These are phyloP conservation scores for Monosporozyma yasuniensis DNA, from an alignment of 805 yeast species.

Conservation along the genomic window DNA sequence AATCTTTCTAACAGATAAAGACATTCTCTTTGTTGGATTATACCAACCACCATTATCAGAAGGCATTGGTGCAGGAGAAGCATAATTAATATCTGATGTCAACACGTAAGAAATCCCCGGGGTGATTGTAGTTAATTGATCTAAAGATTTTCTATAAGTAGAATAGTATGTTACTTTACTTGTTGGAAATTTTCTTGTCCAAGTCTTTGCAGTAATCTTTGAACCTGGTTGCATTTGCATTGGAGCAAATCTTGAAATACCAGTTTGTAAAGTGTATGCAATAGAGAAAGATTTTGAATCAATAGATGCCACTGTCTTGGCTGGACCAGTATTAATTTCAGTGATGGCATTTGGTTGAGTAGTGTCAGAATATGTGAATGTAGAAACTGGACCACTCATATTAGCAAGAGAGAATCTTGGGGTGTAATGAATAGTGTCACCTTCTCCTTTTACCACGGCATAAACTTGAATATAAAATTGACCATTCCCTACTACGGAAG, in stretches of 20 bases:
- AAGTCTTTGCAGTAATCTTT: constrained; percentile 53
- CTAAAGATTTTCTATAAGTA: constrained; percentile 29
- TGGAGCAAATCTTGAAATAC: constrained; percentile 74
- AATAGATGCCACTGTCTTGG: constrained; percentile 34
- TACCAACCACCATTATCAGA: constrained; percentile 51
- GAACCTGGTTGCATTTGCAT: constrained; percentile 87
- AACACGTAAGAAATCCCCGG: constrained; percentile 77
- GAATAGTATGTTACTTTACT: constrained; percentile 56
- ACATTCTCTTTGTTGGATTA: constrained; percentile 47
- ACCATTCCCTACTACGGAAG: constrained; percentile 51
- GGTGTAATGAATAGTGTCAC: constrained; percentile 57
- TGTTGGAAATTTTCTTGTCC: constrained; percentile 60
- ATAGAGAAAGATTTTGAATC: constrained; percentile 49
- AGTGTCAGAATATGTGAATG: constrained; percentile 40
- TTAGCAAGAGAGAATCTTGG: constrained; percentile 55
- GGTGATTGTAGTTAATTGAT: constrained; percentile 58
- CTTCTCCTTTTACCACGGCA: constrained; percentile 31
- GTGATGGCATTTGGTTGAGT: constrained; percentile 37
- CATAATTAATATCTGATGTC: constrained; percentile 56
- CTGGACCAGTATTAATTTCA: constrained; percentile 17
- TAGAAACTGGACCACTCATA: constrained; percentile 54
- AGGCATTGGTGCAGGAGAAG: constrained; percentile 63
- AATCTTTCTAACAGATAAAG: constrained; percentile 24
- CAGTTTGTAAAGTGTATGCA: constrained; percentile 73
- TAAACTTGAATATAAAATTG: constrained; percentile 63